phyloP scores from a whole-genome alignment of 2,329 filamentous ascomycete genomes.

The Sphaerulina musiva region DNA sequence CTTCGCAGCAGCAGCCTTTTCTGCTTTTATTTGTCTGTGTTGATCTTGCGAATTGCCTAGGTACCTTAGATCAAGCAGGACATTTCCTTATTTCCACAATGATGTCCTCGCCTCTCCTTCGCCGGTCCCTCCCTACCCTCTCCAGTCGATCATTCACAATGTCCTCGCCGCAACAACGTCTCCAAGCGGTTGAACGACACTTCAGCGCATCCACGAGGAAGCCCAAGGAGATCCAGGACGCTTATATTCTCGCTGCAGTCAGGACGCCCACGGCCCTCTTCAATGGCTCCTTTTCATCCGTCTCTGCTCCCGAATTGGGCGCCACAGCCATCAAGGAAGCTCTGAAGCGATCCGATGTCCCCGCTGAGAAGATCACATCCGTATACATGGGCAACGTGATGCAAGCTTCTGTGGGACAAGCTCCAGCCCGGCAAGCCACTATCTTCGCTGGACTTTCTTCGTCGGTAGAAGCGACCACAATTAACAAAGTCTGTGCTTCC shows the following conservation, averaged over 20 bases:
- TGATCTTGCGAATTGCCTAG: conserved; percentile 6
- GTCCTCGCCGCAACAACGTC: conserved; percentile 24
- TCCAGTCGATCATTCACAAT: conserved; percentile 20
- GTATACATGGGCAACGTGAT: conserved; percentile 98
- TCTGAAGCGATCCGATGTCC: conserved; percentile 76
- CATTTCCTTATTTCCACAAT: conserved; percentile 1
- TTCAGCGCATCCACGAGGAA: conserved; percentile 47
- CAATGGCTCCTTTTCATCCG: conserved; percentile 80
- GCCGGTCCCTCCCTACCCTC: conserved; percentile 20
- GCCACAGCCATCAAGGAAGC: conserved; percentile 89
- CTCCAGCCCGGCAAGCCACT: conserved; percentile 82
- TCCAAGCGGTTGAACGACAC: conserved; percentile 27
- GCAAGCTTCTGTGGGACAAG: conserved; percentile 74
- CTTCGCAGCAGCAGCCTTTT: conserved; percentile 1
- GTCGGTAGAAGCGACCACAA: conserved; percentile 78
- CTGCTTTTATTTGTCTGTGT: neutral
- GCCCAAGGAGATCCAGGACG: conserved; percentile 70
- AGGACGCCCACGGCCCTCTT: conserved; percentile 93
- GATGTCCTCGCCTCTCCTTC: conserved; percentile 23
- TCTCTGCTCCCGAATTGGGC: conserved; percentile 81
- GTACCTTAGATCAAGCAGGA: neutral
- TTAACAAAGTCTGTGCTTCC: conserved; percentile 98
- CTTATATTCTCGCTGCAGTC: conserved; percentile 85
- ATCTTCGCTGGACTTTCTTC: conserved; percentile 80
- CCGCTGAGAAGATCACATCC: conserved; percentile 72